Base-by-base conservation (phyloP, 257 asterid species). In the Lycium ferocissimum region DNA sequence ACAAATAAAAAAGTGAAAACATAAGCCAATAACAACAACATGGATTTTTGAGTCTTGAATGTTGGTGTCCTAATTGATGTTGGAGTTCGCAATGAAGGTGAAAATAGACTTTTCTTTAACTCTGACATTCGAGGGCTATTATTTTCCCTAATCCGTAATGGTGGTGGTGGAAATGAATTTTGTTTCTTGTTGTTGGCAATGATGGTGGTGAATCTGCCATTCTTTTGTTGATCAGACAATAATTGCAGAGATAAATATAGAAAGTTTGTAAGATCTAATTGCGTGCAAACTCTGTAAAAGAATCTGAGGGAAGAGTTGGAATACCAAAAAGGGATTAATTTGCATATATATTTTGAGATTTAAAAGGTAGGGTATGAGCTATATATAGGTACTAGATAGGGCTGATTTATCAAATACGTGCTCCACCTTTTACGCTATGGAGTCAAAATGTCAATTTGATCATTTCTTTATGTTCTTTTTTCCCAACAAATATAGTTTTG, bases 151-250 rank as follows among this genome's bases (percentile, higher is more conserved):
- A 51, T 51, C 4, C 51, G 40, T 20, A 76, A 76, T 22, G 63
- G 20, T 14, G 82, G 26, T 76, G 81, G 47, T 76, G 63, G 81
- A 13, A 51, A 51, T 76, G 47, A 14, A 76, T 18, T 53, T 76
- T 72, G 80, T 43, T 76, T 76, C 82, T 56, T 51, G 82, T 51
- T 51, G 12, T 33, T 26, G 82, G 82, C 38, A 76, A 76, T 57
- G 82, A 51, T 76, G 63, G 82, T 10, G 82, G 47, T 51, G 82
- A 76, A 76, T 76, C 63, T 49, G 26, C 63, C 82, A 76, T 76
- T 9, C 6, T 37, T 49, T 49, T 20, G 3, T 75, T 40, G 0
- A 71, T 26, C 33, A 26, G 33, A 40, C 22, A 51, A 75, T 12
- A 22, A 12, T 47, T 20, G 6, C 33, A 26, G 20, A 20, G 35